Percentiles rank a stretch among this genome's conserved stretches.
Conservation (phyloP, 2,329 filamentous ascomycete species). For the Monosporascus cannonballus region DNA sequence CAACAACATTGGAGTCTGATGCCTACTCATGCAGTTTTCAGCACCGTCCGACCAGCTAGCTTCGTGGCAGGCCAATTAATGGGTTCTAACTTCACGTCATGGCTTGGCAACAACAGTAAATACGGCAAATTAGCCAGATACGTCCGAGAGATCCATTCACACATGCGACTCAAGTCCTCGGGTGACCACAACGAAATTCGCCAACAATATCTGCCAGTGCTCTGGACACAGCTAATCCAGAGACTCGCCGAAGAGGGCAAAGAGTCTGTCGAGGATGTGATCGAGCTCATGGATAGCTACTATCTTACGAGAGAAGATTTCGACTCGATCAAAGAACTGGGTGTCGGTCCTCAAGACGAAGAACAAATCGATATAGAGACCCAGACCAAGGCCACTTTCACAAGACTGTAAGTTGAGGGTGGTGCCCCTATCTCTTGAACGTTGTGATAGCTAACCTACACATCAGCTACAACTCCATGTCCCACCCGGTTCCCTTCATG, state of each 20-base stretch:
- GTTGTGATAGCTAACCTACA: slow-evolving; percentile 8
- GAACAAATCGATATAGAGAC: slow-evolving; percentile 71
- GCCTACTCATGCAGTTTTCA: slow-evolving; percentile 93
- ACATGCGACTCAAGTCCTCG: slow-evolving; percentile 88
- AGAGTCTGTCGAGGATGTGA: slow-evolving; percentile 74
- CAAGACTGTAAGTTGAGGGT: slow-evolving; percentile 61
- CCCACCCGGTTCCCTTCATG: slow-evolving; percentile 92
- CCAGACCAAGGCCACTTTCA: slow-evolving; percentile 85
- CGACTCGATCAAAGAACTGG: slow-evolving; percentile 86
- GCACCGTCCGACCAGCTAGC: slow-evolving; percentile 85
- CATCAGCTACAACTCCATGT: slow-evolving; percentile 72
- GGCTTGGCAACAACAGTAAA: slow-evolving; percentile 95
- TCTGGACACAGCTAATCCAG: slow-evolving; percentile 77
- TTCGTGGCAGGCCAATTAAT: slow-evolving; percentile 75
- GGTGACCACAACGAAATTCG: slow-evolving; percentile 91
- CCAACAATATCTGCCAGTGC: slow-evolving; percentile 84
- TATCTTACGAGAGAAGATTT: slow-evolving; percentile 93
- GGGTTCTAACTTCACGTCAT: slow-evolving; percentile 74
- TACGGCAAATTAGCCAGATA: slow-evolving; percentile 69
- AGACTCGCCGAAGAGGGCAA: slow-evolving; percentile 73
- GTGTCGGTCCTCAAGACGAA: slow-evolving; percentile 77
- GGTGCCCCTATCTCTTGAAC: not conserved
- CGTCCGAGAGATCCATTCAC: slow-evolving; percentile 90
- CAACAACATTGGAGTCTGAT: slow-evolving; percentile 99
- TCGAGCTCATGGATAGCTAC: slow-evolving; percentile 95